These are phyloP conservation scores for Fonsecaea pedrosoi DNA, from an alignment of 2,329 filamentous ascomycete species.

Conservation along the genomic window DNA sequence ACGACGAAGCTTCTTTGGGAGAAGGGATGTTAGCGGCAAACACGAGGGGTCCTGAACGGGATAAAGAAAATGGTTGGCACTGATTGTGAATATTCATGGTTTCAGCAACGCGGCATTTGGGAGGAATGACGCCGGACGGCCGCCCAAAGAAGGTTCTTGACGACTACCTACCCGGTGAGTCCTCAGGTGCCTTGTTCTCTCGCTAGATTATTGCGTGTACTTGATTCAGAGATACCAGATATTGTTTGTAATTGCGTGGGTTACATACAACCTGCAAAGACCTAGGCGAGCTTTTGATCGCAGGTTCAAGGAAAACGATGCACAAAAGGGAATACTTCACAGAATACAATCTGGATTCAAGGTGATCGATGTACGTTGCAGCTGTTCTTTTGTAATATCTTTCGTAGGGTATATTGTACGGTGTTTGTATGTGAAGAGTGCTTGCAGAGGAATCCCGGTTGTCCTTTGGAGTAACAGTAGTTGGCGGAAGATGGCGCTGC, in stretches of 20 bases:
- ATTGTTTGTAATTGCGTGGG: slow-evolving; percentile 10
- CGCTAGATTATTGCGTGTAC: slow-evolving; percentile 18
- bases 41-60: slow-evolving; percentile 29
- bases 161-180: neutral
- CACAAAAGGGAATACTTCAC: neutral
- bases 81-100: slow-evolving; percentile 1
- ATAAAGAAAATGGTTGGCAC: neutral
- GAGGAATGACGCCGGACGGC: neutral
- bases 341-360: neutral
- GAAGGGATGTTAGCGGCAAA: slow-evolving; percentile 47
- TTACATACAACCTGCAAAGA: neutral
- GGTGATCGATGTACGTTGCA: neutral
- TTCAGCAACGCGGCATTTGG: slow-evolving; percentile 23
- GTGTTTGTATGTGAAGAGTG: no score
- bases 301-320: neutral
- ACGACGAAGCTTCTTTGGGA: slow-evolving; percentile 56
- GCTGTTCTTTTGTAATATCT: no score
- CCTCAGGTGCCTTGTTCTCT: neutral
- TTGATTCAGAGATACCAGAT: slow-evolving; percentile 33
- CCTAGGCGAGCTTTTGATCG: neutral
- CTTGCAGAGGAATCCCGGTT: no score
- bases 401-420: no score
- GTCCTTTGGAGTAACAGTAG: neutral
- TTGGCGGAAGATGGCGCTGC: neutral
- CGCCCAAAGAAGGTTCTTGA: neutral